phyloP scores from a whole-genome alignment of 331 rosid species.

The Quercus lobata region DNA sequence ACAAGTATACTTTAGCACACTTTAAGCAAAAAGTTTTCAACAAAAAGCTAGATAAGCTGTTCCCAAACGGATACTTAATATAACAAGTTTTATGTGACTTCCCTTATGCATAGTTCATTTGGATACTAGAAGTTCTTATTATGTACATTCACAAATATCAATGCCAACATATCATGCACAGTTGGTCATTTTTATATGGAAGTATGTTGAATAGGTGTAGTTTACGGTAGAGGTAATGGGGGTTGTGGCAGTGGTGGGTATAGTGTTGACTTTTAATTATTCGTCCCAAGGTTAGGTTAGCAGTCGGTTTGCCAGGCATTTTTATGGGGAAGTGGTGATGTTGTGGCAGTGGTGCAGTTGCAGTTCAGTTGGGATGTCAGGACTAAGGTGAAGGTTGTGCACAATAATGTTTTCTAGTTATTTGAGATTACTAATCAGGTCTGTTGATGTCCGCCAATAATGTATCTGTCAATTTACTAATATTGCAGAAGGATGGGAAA shows the following conservation, averaged over 20 bases:
- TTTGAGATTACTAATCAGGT: not conserved
- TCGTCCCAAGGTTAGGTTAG: not conserved
- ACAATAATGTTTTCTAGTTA: not conserved
- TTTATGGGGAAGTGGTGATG: not conserved
- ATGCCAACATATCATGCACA: not conserved
- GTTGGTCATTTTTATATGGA: not conserved
- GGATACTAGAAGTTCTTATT: not conserved
- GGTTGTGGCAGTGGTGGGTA: not conserved
- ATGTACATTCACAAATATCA: not conserved
- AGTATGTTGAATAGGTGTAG: not conserved
- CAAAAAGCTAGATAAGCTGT: too few relatives aligned
- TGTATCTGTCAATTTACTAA: not conserved
- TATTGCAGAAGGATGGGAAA: not conserved
- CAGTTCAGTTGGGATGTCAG: not conserved
- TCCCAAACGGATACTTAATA: not conserved
- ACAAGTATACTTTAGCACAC: too few relatives aligned
- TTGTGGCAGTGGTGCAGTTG: not conserved
- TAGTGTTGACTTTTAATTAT: not conserved
- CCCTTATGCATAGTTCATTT: slow-evolving; percentile 1
- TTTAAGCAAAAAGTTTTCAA: too few relatives aligned
- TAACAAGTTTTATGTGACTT: not conserved
- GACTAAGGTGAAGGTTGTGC: not conserved
- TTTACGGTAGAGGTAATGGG: not conserved
- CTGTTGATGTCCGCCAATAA: not conserved
- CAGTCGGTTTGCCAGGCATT: not conserved